Evolutionary conservation across 2,329 filamentous ascomycete species (phyloP).

Genomic region (Fusarium agapanthi): DNA sequence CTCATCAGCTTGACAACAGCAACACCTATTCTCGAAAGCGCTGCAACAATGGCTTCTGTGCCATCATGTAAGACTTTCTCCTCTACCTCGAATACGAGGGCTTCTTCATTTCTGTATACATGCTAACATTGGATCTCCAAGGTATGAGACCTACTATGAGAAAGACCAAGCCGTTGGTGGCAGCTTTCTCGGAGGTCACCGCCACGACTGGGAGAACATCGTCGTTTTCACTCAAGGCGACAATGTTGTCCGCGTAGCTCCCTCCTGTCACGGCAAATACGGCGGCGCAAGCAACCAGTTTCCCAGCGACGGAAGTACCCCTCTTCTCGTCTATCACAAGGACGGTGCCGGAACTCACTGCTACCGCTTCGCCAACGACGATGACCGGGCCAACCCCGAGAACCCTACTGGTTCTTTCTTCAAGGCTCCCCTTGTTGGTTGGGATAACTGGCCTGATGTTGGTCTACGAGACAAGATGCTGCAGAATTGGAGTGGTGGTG

Average conservation of each 20-base stretch:
- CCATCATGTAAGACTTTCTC: constrained; percentile 36
- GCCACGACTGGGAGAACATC: constrained; percentile 54
- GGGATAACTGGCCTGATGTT: constrained; percentile 41
- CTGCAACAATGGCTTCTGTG: constrained; percentile 48
- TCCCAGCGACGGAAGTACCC: constrained; percentile 28
- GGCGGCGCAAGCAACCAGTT: constrained; percentile 35
- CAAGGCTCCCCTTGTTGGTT: constrained; percentile 40
- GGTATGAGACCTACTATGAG: constrained; percentile 52
- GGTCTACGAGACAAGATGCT: constrained; percentile 40
- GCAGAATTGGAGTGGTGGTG: constrained; percentile 39
- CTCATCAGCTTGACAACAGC: constrained; percentile 43
- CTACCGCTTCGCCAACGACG: constrained; percentile 44
- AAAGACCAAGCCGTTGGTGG: constrained; percentile 53
- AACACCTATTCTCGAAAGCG: constrained; percentile 46
- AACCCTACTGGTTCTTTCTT: constrained; percentile 41
- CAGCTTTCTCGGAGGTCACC: constrained; percentile 47
- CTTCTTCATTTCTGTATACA: rapidly evolving
- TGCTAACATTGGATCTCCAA: background rate
- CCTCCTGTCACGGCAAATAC: constrained; percentile 43
- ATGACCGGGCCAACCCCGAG: constrained; percentile 37
- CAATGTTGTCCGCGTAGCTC: constrained; percentile 40
- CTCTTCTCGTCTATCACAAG: constrained; percentile 45
- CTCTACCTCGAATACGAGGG: rapidly evolving
- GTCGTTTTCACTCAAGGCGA: constrained; percentile 46
- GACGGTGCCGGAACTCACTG: constrained; percentile 43